Base-by-base conservation (phyloP, 2,329 filamentous ascomycete genomes). In the Sporothrix dimorphospora region DNA sequence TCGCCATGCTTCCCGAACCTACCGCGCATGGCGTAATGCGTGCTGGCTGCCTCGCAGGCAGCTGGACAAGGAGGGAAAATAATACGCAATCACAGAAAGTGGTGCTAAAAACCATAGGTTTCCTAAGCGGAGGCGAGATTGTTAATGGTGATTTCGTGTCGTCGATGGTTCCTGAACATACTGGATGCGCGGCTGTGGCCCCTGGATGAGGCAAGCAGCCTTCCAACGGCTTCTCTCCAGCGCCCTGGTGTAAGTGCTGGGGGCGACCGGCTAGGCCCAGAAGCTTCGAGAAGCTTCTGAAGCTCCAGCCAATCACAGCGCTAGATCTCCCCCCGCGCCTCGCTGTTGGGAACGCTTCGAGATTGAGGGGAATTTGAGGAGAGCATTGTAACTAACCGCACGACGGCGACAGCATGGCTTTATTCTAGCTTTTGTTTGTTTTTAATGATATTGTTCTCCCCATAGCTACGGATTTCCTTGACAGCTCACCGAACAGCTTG, bases 111-210 rank as follows among this genome's bases (percentile, higher is more conserved):
- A 1, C 11, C 42, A 45, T 14, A 11, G 12, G 42, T 53, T 24
- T 53, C 49, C 49, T 53, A 55, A 24, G 65, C 65, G 38, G 59
- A 63, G 59, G 59, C 34, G 49, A 19, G 66, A 55, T 45, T 55
- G 49, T 55, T 53, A 45, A 69, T 59, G 40, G 55, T 27, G 66
- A 57, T 57, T 67, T 65, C 38, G 59, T 65, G 59, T 27, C 51
- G 42, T 71, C 70, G 70, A 66, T 66, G 70, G 34, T 66, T 71
- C 70, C 49, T 42, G 70, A 71, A 71, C 40, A 21, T 66, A 19
- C 70, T 5, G 57, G 49, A 42, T 30, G 55, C 68, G 24, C 38
- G 51, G 24, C 47, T 47, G 27, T 5, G n/a, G 42, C 30, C 19
- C 24, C 21, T 14, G n/a, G 42, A 24, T 21, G 40, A 47, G 19